Base-by-base conservation (phyloP, 495 filamentous ascomycete genomes). In the Penicillium alfredii region DNA sequence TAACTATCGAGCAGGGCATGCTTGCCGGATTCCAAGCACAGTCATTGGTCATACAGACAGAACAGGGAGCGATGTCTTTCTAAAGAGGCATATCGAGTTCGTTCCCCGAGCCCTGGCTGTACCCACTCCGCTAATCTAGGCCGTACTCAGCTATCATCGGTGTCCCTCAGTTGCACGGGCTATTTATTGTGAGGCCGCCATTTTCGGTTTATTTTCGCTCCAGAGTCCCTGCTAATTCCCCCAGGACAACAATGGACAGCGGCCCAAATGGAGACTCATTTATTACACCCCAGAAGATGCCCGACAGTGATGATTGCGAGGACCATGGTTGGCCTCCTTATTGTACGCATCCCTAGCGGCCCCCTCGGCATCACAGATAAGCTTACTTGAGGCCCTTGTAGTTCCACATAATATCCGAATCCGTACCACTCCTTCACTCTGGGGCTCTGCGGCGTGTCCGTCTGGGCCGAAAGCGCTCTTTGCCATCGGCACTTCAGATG, bases 401-500 rank as follows among this genome's bases (percentile, higher is more conserved):
- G 58, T 60, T n/a, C 34, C 48, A 4, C 56, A 61, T 19, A 56
- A 56, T 2, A 55, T 58, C 8, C 53, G 57, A 17, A 56, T 60
- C 36, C 47, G 39, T 15, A 55, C 53, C 3, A 35, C 48, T 9
- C 49, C 49, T 9, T 56, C 57, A 0, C 23, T 68, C 18, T 66
- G 63, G 61, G 64, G 57, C 23, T 64, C 66, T 2, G 58, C 64
- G 0, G 43, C 64, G 0, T 59, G 55, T 19, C 66, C 58, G 30
- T 38, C 42, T 16, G 50, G 49, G 2, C 35, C 34, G 27, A 46
- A 38, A 21, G 47, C 60, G 3, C 37, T 56, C 8, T 70, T 70
- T 24, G 66, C 66, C 15, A 44, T 70, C 24, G 66, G 64, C 9
- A 60, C 64, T 3, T 70, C 66, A 6, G 51, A 66, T 11, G 66